phyloP scores from a whole-genome alignment of 2,329 filamentous ascomycete species.

The Fusarium citri region DNA sequence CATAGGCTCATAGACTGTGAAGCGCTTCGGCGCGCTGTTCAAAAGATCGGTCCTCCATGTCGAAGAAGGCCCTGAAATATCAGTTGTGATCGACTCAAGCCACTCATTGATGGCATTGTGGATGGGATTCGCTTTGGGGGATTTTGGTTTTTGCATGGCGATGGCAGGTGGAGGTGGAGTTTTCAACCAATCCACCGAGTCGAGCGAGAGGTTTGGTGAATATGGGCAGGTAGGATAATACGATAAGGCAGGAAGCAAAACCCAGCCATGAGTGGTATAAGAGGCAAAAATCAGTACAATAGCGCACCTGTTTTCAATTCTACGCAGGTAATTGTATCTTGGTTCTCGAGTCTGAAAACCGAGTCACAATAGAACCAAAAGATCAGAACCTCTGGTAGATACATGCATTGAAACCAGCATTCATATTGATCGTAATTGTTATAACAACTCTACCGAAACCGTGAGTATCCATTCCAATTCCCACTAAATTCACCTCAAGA shows the following conservation, averaged over 20 bases:
- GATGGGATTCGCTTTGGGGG: constrained; percentile 47
- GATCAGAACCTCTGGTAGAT: not conserved
- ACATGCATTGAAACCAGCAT: not conserved
- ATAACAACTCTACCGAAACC: constrained; percentile 44
- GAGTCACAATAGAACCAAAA: not conserved
- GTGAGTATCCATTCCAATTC: constrained; percentile 38
- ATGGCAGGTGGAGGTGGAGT: constrained; percentile 24
- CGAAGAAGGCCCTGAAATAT: constrained; percentile 1
- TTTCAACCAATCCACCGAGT: constrained; percentile 8
- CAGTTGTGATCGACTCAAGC: constrained; percentile 36
- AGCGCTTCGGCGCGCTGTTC: constrained; percentile 64
- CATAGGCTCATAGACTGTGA: constrained; percentile 71
- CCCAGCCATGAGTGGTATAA: not conserved
- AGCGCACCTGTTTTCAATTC: not conserved
- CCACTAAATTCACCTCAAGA: constrained; percentile 49
- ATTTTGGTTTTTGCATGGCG: constrained; percentile 45
- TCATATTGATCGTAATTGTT: constrained; percentile 30
- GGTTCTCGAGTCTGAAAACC: not conserved
- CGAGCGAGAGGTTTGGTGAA: not conserved
- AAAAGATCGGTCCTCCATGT: constrained; percentile 50
- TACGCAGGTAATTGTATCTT: not conserved
- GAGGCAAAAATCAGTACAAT: not conserved
- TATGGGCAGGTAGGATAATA: not conserved
- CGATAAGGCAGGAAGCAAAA: not conserved
- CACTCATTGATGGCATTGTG: constrained; percentile 49